Conservation (phyloP, 2,329 filamentous ascomycete species). For the Byssothecium circinans region DNA sequence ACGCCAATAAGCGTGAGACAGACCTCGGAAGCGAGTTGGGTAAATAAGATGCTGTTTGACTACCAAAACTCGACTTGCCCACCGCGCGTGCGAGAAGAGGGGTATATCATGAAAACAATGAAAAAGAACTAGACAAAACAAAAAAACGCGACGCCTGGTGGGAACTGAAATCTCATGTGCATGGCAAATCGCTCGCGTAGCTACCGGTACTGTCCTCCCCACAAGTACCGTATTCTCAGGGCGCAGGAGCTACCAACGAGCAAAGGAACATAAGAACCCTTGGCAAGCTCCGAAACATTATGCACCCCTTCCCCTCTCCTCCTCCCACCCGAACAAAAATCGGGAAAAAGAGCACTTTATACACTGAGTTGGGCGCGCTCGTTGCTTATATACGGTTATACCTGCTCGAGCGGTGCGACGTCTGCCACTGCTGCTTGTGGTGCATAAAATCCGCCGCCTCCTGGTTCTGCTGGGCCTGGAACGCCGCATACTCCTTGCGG, state of each 20-base stretch:
- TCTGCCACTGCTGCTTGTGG: slow-evolving; percentile 29
- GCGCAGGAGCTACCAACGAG: slow-evolving; percentile 1
- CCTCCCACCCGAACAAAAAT: neutral
- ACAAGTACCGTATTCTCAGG: no score
- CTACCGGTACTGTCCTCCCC: no score
- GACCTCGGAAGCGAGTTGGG: no score
- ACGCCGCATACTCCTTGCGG: slow-evolving; percentile 34
- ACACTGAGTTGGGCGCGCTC: neutral
- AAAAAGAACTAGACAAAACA: slow-evolving; percentile 2
- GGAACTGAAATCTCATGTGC: no score
- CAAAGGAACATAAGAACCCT: slow-evolving; percentile 5
- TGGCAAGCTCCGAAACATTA: slow-evolving; percentile 10
- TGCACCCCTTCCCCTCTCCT: slow-evolving; percentile 1
- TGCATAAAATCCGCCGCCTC: slow-evolving; percentile 40
- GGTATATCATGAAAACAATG: slow-evolving; percentile 5
- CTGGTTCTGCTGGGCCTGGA: slow-evolving; percentile 39
- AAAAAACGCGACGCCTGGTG: neutral
- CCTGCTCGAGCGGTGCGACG: slow-evolving; percentile 2
- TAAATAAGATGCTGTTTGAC: no score
- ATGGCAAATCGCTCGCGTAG: no score
- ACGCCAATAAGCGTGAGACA: no score
- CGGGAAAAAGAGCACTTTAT: neutral
- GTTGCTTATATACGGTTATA: slow-evolving; percentile 13
- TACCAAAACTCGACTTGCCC: neutral
- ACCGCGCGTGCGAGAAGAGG: neutral